Conservation (phyloP, 768 basidiomycete species). For the Lactifluus volemus region DNA sequence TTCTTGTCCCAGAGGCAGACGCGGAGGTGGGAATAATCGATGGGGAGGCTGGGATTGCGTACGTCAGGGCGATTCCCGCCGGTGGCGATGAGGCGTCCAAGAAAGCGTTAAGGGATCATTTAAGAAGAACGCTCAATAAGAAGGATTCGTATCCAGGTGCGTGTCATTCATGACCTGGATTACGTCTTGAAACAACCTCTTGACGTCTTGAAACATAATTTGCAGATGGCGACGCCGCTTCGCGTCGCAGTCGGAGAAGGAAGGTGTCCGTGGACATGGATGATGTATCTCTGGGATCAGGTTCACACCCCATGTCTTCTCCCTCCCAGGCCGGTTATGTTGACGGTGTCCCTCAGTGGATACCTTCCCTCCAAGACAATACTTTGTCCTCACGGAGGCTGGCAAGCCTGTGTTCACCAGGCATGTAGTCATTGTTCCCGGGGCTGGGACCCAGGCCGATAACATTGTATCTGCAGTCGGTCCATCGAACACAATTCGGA, state of each 20-base stretch:
- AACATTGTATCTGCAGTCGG: conserved; percentile 29
- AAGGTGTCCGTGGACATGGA: conserved; percentile 15
- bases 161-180: conserved; percentile 1
- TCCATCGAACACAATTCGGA: conserved; percentile 51
- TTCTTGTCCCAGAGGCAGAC: conserved; percentile 64
- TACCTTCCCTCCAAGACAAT: conserved; percentile 54
- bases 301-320: neutral
- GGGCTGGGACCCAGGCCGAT: neutral
- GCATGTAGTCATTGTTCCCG: conserved; percentile 32
- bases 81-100: conserved; percentile 49
- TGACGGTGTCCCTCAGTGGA: conserved; percentile 14
- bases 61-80: conserved; percentile 35
- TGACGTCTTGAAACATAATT: neutral
- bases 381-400: conserved; percentile 89
- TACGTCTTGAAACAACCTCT: neutral
- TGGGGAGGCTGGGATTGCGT: conserved; percentile 44
- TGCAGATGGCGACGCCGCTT: conserved; percentile 10
- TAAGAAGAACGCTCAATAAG: conserved; percentile 55
- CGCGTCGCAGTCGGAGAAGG: conserved; percentile 17
- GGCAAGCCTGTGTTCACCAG: conserved; percentile 96
- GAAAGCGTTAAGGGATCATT: conserved; percentile 58
- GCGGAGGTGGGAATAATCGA: conserved; percentile 48
- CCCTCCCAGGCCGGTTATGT: neutral
- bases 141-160: conserved; percentile 43
- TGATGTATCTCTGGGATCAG: conserved; percentile 16